Percentiles rank a stretch among this genome's conserved stretches.
These are phyloP conservation scores for Pichia californica DNA, from an alignment of 805 yeast species.

Conservation along the genomic window DNA sequence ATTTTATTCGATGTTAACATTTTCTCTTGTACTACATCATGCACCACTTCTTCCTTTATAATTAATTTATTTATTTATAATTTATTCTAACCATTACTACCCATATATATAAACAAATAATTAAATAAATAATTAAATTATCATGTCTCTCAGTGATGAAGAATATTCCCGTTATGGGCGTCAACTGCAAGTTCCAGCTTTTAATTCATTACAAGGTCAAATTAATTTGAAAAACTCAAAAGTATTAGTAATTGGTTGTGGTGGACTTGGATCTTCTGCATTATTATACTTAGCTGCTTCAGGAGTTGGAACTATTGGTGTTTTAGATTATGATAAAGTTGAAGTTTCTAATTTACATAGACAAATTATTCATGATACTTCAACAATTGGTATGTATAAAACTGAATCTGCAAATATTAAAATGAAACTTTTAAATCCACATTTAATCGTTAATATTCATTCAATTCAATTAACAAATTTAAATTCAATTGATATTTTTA, in stretches of 20 bases:
- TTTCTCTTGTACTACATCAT: no score
- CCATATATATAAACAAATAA: no score
- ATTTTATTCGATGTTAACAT: no score
- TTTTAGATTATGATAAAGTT: slow-evolving; percentile 81
- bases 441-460: slow-evolving; percentile 48
- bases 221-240: slow-evolving; percentile 46
- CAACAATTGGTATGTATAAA: slow-evolving; percentile 61
- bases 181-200: slow-evolving; percentile 86
- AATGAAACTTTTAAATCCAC: slow-evolving; percentile 57
- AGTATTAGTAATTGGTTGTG: slow-evolving; percentile 86
- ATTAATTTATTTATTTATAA: no score
- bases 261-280: slow-evolving; percentile 95
- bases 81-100: no score
- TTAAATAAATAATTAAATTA: no score
- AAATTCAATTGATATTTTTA: slow-evolving; percentile 60
- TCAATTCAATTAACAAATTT: slow-evolving; percentile 42
- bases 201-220: slow-evolving; percentile 55
- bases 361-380: slow-evolving; percentile 73
- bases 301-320: slow-evolving; percentile 80
- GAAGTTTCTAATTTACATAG: slow-evolving; percentile 84
- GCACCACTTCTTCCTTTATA: not conserved
- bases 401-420: slow-evolving; percentile 69
- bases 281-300: slow-evolving; percentile 78
- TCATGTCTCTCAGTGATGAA: slow-evolving; percentile 26
- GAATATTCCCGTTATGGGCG: slow-evolving; percentile 87